Evolutionary conservation across 2,329 filamentous ascomycete genomes (phyloP), one percentile per base, ranked within the genome.

Genomic region (Calonectria fujianensis): DNA sequence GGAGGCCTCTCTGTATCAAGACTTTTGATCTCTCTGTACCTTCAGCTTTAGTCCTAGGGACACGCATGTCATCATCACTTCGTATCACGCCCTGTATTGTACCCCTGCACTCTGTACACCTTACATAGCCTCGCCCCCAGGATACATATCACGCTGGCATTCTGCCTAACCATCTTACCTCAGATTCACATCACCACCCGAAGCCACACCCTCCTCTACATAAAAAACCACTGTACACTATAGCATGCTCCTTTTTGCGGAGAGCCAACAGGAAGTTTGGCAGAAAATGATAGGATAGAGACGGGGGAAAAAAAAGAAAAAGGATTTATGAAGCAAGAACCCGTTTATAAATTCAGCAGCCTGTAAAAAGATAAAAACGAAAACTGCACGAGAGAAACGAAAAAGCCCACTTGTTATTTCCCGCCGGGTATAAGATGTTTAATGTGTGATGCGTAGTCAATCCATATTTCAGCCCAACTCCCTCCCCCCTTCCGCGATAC

Each of bases 221-320:
- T 32, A n/a, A 32, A n/a, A 64, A 45, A 29, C 31, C 50, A 69
- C 79, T 80, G 72, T 79, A 79, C 64, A 76, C 50, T 74, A 79
- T 59, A 63, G 29, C 20, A 51, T 63, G 4, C 35, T 37, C 68
- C 39, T 48, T 59, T 31, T 29, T 10, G 32, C 16, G 13, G 68
- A 48, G 31, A 63, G 68, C 41, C 61, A 65, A 52, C n/a, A 63
- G 16, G 16, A 57, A 20, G 4, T 14, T 29, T 41, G 35, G 57
- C 14, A 3, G 24, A 14, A 41, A 41, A 63, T 29, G n/a, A 37
- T 16, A 29, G 14, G 35, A 63, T 39, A 63, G 24, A 27, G 16
- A 41, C 27, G 32, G 32, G 32, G 5, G 24, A 14, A 16, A 48
- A 11, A 41, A 29, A 41, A 27, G 18, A 41, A 4, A n/a, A 9